phyloP scores from a whole-genome alignment of 75 land plant genomes.

The Cunninghamia lanceolata region DNA sequence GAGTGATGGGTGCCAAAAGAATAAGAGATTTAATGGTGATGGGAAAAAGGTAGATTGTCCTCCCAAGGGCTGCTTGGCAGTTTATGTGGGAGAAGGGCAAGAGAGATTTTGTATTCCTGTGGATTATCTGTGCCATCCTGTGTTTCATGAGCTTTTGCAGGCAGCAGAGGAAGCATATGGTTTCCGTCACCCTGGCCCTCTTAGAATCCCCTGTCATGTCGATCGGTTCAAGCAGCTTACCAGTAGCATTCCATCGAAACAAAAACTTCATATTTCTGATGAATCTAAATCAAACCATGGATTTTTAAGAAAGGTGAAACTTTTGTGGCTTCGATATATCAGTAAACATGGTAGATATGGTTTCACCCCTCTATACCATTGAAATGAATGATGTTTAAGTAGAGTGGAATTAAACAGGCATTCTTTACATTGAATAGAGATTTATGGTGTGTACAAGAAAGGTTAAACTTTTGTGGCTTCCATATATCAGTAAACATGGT shows the following conservation, averaged over 20 bases:
- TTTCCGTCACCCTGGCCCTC: constrained; percentile 13
- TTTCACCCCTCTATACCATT: no score
- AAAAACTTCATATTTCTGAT: not conserved
- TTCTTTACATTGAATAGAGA: no score
- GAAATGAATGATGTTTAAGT: no score
- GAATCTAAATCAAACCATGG: not conserved
- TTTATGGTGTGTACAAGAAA: no score
- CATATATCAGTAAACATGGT: no score
- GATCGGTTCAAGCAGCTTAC: constrained; percentile 24
- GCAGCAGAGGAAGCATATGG: constrained; percentile 25
- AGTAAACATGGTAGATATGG: no score
- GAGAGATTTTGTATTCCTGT: constrained; percentile 8
- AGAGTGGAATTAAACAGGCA: no score
- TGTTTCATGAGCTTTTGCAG: constrained; percentile 22
- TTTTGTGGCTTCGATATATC: no score
- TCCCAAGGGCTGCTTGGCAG: constrained; percentile 18
- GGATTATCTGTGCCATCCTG: constrained; percentile 15
- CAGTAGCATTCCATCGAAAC: not conserved
- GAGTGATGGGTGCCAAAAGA: no score
- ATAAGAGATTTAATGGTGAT: not conserved
- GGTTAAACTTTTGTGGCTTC: not conserved
- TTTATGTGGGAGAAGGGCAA: constrained; percentile 25
- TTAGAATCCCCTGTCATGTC: constrained; percentile 33
- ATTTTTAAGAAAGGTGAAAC: not conserved
- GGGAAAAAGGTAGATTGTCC: not conserved